phyloP scores from a whole-genome alignment of 495 filamentous ascomycete genomes.

The Usnea hakonensis region DNA sequence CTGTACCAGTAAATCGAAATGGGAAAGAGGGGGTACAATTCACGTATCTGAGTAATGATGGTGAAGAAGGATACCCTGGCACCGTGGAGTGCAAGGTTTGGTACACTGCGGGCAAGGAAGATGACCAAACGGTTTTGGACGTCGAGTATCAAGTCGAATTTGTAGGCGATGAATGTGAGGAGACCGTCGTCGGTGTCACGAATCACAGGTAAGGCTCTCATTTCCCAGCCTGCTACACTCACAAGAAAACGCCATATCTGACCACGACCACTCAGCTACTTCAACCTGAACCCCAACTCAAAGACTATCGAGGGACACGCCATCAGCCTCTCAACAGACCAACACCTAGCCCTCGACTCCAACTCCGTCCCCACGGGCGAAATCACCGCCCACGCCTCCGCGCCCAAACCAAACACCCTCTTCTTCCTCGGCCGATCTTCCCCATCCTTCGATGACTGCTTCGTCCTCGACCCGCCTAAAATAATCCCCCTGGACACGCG shows the following conservation, averaged over 20 bases:
- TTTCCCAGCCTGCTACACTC: not conserved
- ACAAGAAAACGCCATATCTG: not conserved
- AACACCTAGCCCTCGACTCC: conserved; percentile 66
- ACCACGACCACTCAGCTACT: conserved; percentile 58
- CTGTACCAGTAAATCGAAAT: conserved; percentile 52
- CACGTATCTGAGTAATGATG: conserved; percentile 61
- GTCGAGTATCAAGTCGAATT: conserved; percentile 88
- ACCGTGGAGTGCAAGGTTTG: conserved; percentile 68
- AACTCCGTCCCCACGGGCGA: conserved; percentile 54
- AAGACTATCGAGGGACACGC: conserved; percentile 68
- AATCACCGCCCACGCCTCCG: conserved; percentile 46
- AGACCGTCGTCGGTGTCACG: conserved; percentile 84
- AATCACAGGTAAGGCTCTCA: conserved; percentile 71
- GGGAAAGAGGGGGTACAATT: conserved; percentile 74
- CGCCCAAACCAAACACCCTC: conserved; percentile 49
- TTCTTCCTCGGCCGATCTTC: conserved; percentile 61
- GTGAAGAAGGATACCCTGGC: conserved; percentile 82
- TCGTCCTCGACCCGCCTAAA: conserved; percentile 54
- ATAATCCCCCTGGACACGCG: conserved; percentile 72
- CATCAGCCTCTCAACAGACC: conserved; percentile 59
- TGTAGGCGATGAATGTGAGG: conserved; percentile 63
- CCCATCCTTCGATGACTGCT: conserved; percentile 84
- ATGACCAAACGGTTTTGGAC: conserved; percentile 59
- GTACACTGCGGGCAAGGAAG: conserved; percentile 68
- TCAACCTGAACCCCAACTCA: conserved; percentile 62